Conservation (phyloP, 805 yeast species). For the Metschnikowia borealis region DNA sequence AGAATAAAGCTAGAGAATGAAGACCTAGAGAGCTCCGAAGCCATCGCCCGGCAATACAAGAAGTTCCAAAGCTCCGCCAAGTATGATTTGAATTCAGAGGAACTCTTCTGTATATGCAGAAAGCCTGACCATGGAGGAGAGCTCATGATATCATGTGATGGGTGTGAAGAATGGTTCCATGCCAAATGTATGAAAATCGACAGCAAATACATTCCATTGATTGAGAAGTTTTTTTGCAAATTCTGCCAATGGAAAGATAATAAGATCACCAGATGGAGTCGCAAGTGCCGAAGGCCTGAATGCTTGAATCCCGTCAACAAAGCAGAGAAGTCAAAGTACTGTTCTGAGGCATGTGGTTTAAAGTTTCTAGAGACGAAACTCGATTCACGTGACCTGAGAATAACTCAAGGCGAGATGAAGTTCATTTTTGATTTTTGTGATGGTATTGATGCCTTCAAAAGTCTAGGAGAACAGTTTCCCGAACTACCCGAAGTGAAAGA, state of each 20-base stretch:
- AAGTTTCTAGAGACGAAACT: conserved; percentile 35
- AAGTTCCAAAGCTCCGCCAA: conserved; percentile 35
- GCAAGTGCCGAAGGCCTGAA: conserved; percentile 59
- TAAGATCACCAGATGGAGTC: conserved; percentile 64
- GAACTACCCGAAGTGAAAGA: conserved; percentile 30
- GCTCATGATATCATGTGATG: conserved; percentile 92
- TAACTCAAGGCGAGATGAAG: conserved; percentile 19
- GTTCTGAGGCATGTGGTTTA: conserved; percentile 68
- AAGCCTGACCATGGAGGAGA: conserved; percentile 70
- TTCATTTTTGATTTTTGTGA: conserved; percentile 22
- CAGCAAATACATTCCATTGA: conserved; percentile 47
- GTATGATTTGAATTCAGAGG: conserved; percentile 51
- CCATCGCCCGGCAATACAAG: conserved; percentile 35
- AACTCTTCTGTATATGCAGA: conserved; percentile 73
- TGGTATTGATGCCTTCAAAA: conserved; percentile 19
- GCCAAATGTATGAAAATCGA: conserved; percentile 69
- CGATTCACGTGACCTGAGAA: conserved; percentile 17
- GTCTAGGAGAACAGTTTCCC: conserved; percentile 41
- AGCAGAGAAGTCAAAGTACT: conserved; percentile 58
- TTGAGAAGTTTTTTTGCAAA: conserved; percentile 67
- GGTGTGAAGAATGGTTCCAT: conserved; percentile 95
- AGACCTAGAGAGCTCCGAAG: conserved; percentile 26
- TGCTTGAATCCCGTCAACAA: conserved; percentile 55
- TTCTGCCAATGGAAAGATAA: conserved; percentile 56
- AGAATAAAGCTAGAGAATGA: conserved; percentile 10